Base-by-base conservation (phyloP, 805 yeast genomes). In the Candida chilensis region DNA sequence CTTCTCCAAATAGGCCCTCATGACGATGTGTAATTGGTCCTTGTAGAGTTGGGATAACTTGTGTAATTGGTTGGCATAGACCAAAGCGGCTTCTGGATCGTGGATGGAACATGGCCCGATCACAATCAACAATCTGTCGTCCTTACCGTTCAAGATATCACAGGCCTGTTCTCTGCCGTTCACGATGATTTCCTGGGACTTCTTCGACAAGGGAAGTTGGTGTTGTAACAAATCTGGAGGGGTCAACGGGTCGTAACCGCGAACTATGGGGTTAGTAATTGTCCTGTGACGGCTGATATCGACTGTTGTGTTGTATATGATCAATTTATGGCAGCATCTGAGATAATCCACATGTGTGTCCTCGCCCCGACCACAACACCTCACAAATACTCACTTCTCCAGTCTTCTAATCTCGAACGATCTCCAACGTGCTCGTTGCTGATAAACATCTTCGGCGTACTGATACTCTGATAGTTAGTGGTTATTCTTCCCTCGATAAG, bases 31-130 rank as follows among this genome's bases (percentile, higher is more conserved):
- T 36, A 92, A 67, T 43, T 90, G 96, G 28, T 72, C 76, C 40
- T 78, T 67, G 39, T 82, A 64, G 48, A 75, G 67, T 33, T 74
- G 74, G 26, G 81, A 60, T 21, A 79, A 51, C 32, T 63, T 64
- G 27, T 71, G 57, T 34, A 90, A 70, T 45, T 76, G 64, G 20
- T 67, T 62, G 45, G 90, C 84, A 64, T 90, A 92, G 40, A 88
- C 97, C 39, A 83, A 52, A 5, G 97, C 98, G 20, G 96, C 94
- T 27, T 60, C 69, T 20, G 96, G 86, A 53, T 92, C 98, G 53
- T 92, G 97, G 40, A 92, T 78, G 5, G 97, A 90, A 58, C 98
- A 92, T 31, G 98, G 98, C 1, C 98, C 98, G 38, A 92, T 84
- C 20, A 92, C 86, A 18, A 92, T 78, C 27, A 92, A 67, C 40